Conservation (phyloP, 176 grass and related monocot species). For the Oryza glumipatula region DNA sequence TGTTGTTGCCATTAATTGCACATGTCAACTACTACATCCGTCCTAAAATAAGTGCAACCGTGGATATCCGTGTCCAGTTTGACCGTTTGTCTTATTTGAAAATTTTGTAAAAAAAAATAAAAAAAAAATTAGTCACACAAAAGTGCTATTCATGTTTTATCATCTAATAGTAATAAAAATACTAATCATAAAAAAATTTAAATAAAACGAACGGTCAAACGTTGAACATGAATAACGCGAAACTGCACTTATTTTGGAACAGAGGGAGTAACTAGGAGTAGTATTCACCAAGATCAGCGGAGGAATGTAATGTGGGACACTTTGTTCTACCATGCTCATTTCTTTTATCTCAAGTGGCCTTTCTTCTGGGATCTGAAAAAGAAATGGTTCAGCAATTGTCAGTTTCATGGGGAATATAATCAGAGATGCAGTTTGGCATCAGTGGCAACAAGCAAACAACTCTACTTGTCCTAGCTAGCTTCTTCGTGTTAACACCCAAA, state of each 20-base stretch:
- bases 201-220: too few relatives aligned
- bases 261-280: not conserved
- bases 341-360: not conserved
- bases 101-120: too few relatives aligned
- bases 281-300: not conserved
- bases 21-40: not conserved
- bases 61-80: too few relatives aligned
- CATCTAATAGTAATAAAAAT: too few relatives aligned
- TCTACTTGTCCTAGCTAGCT: not conserved
- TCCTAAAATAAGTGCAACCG: too few relatives aligned
- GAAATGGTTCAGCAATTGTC: not conserved
- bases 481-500: not conserved
- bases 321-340: not conserved
- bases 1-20: too few relatives aligned
- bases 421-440: not conserved
- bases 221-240: too few relatives aligned
- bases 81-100: too few relatives aligned
- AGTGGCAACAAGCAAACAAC: not conserved
- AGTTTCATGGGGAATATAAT: not conserved
- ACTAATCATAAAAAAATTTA: too few relatives aligned
- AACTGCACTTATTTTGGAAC: too few relatives aligned
- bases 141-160: too few relatives aligned
- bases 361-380: not conserved
- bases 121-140: too few relatives aligned
- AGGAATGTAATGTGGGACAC: not conserved